Evolutionary conservation across 805 yeast species (phyloP).

Genomic region (Scheffersomyces lignosus): DNA sequence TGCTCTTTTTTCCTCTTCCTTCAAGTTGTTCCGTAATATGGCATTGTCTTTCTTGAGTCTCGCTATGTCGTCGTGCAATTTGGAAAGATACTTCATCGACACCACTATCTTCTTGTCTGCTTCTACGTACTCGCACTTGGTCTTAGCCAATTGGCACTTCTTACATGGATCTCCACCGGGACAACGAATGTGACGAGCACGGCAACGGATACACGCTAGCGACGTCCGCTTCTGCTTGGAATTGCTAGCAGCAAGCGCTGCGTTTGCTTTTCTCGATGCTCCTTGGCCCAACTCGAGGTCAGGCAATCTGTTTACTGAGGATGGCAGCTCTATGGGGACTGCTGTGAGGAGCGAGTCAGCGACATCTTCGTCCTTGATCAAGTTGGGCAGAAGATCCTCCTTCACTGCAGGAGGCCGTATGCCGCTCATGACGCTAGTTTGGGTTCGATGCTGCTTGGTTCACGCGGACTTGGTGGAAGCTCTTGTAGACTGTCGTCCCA

Average conservation of each 20-base stretch:
- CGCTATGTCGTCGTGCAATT: slow-evolving; percentile 67
- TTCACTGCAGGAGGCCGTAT: slow-evolving; percentile 5
- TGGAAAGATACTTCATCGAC: slow-evolving; percentile 66
- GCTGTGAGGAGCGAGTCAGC: too few relatives aligned
- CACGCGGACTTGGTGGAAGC: too few relatives aligned
- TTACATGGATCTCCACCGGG: slow-evolving; percentile 77
- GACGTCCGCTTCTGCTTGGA: slow-evolving; percentile 30
- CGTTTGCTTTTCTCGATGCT: too few relatives aligned
- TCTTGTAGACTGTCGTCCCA: too few relatives aligned
- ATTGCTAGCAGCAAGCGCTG: too few relatives aligned
- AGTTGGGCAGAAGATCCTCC: slow-evolving; percentile 1
- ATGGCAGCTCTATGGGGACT: too few relatives aligned
- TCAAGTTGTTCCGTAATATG: slow-evolving; percentile 46
- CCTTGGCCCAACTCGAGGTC: too few relatives aligned
- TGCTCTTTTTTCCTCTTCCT: slow-evolving; percentile 22
- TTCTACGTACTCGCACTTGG: slow-evolving; percentile 68
- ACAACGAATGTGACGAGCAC: slow-evolving; percentile 72
- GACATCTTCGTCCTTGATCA: background rate
- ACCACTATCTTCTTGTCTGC: slow-evolving; percentile 73
- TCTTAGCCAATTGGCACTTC: slow-evolving; percentile 55
- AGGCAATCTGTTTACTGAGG: too few relatives aligned
- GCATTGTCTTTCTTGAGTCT: slow-evolving; percentile 67
- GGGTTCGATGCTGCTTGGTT: background rate
- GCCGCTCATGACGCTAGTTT: slow-evolving; percentile 5
- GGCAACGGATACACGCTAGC: slow-evolving; percentile 63